Base-by-base conservation (phyloP, 345 rosid species). In the Eucalyptus erythrocorys region DNA sequence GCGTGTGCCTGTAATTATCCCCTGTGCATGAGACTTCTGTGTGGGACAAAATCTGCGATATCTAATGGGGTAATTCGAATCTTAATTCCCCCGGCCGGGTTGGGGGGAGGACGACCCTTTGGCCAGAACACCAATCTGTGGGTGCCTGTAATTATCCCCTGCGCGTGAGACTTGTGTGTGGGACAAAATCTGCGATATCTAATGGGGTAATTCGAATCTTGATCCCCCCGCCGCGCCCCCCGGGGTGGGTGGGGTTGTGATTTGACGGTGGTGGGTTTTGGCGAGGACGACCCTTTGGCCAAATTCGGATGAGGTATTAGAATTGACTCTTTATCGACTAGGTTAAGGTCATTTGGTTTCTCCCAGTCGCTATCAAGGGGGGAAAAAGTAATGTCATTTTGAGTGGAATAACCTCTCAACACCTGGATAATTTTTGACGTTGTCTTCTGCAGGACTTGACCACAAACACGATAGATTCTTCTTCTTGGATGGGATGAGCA, bases 181-280 rank as follows among this genome's bases (percentile, higher is more conserved):
- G 59, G 11, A 55, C 27, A 22, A 55, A 21, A 26, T 21, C 12
- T 55, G 10, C 26, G 26, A 53, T 9, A 22, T 21, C 59, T 53
- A 21, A 21, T 53, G 26, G 59, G 59, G 27, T 53, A 51, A 51
- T 51, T 50, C 7, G 55, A 50, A 50, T 50, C 10, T 53, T 53
- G 11, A 53, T 22, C 26, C 24, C 51, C 45, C 17, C 6, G 17
- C 50, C 17, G 19, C 50, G 17, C 3, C 5, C 50, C 50, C 3
- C 5, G 19, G 7, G 51, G 7, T 1, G 53, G 3, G 10, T 3
- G 27, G 5, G 4, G 1, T n/a, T n/a, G n/a, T 4, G 14, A 14
- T 48, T 49, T 14, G 51, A 15, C 0, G 51, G 51, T 1, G 19
- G 19, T 49, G 19, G 51, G 19, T 49, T 17, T 7, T 50, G 22